A percentile compares a stretch with the other conserved stretches of the same genome.
Evolutionary conservation across 1,284 basidiomycete species (phyloP).

Genomic region (Ceratobasidium papillatum): DNA sequence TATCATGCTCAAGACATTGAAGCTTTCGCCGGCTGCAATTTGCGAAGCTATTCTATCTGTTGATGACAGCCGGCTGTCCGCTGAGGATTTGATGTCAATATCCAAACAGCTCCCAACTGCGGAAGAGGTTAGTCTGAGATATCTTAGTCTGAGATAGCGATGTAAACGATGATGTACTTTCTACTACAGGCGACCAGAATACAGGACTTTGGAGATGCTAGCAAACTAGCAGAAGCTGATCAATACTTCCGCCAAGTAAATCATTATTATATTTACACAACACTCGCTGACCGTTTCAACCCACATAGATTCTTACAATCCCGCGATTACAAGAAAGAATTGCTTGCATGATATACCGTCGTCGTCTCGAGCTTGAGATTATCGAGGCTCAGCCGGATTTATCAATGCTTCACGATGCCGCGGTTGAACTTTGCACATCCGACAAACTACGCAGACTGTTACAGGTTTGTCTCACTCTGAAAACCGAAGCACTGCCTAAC

Average conservation of each 20-base stretch:
- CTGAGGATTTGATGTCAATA: conserved; percentile 78
- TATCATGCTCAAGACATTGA: conserved; percentile 83
- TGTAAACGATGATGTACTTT: not conserved
- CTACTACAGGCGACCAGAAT: conserved; percentile 65
- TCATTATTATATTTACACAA: not conserved
- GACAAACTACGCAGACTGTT: conserved; percentile 73
- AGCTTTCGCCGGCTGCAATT: conserved; percentile 69
- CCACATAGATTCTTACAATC: conserved; percentile 74
- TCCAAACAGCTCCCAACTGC: conserved; percentile 75
- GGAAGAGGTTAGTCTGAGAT: conserved; percentile 68
- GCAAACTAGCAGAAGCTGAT: conserved; percentile 82
- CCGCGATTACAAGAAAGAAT: conserved; percentile 78
- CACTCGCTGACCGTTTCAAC: conserved; percentile 2
- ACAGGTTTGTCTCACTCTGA: conserved; percentile 58
- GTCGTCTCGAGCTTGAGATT: conserved; percentile 81
- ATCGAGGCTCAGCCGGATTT: conserved; percentile 87
- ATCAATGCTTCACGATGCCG: conserved; percentile 76
- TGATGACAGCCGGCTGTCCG: conserved; percentile 69
- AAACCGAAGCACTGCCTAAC: conserved; percentile 16
- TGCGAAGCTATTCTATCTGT: conserved; percentile 72
- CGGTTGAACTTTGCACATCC: conserved; percentile 76
- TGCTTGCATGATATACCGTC: conserved; percentile 83
- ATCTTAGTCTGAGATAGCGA: not conserved
- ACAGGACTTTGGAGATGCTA: conserved; percentile 70
- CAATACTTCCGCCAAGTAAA: conserved; percentile 81